Base-by-base conservation (phyloP, 192 early-diverging fungal genomes). In the Geosiphon pyriformis region DNA sequence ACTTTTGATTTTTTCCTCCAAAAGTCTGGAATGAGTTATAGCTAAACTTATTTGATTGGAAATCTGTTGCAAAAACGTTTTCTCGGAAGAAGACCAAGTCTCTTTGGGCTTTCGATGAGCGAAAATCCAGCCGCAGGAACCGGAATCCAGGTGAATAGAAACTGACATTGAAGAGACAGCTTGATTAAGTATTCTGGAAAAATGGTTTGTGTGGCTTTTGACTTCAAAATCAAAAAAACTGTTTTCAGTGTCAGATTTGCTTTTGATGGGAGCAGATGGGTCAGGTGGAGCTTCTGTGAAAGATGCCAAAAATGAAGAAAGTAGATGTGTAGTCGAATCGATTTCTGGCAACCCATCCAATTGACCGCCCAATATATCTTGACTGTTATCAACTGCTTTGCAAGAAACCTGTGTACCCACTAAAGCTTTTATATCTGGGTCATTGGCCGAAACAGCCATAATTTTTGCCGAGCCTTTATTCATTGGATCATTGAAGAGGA, bases 1-100 rank as follows among this genome's bases (percentile, higher is more conserved):
- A 25, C 69, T 64, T 27, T 68, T 71, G 48, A 74, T 72, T 48
- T 77, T 77, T 65, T 74, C 46, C 49, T 77, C 72, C 62, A 72
- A 71, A 3, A 77, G 42, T 31, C 29, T 66, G 0, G 76, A 67
- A 46, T 77, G 76, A 0, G 67, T 70, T 53, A 77, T 77, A 10
- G 76, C 76, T 30, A 77, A 46, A 11, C 72, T 67, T 42, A 77
- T 77, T 23, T 77, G 76, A 42, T 74, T 77, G 11, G 70, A 61
- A 0, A 73, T 74, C 57, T 77, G 76, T 54, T 77, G 72, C 56
- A 77, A 67, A 15, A 77, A 32, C 18, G 58, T 32, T 42, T 67
- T 77, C 48, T 77, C 76, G 2, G 67, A 64, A 49, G 71, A 53
- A 2, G 62, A 59, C 76, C 76, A 77, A 37, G 61, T 68, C 3